Conservation (phyloP, 2,329 filamentous ascomycete species). For the Stachybotrys echinatus region DNA sequence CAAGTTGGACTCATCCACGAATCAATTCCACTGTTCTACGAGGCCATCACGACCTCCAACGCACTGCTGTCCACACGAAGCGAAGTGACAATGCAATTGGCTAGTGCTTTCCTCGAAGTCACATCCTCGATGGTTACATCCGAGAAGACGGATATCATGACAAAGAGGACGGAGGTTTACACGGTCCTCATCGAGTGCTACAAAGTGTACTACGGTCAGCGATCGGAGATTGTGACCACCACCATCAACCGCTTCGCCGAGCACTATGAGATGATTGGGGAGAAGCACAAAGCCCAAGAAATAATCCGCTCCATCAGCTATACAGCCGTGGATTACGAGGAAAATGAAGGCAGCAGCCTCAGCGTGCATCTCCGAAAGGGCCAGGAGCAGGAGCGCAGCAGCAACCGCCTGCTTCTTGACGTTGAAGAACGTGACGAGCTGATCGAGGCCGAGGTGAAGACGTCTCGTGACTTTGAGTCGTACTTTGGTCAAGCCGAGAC, state of each 20-base stretch:
- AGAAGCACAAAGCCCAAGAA: constrained; percentile 9
- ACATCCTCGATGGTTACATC: constrained; percentile 3
- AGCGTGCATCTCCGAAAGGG: constrained; percentile 21
- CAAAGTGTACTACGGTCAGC: constrained; percentile 9
- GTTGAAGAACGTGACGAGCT: constrained; percentile 33
- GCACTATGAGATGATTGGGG: constrained; percentile 6
- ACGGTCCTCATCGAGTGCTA: constrained; percentile 9
- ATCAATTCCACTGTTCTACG: constrained; percentile 8
- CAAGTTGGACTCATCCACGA: constrained; percentile 8
- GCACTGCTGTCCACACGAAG: constrained; percentile 4
- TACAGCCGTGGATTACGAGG: constrained; percentile 12
- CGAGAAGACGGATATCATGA: constrained; percentile 17
- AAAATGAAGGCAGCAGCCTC: constrained; percentile 17
- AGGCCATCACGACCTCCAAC: constrained; percentile 7
- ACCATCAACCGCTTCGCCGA: constrained; percentile 6
- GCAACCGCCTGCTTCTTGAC: constrained; percentile 26
- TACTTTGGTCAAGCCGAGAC: constrained; percentile 24
- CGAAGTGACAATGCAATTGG: constrained; percentile 9
- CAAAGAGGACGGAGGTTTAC: constrained; percentile 8
- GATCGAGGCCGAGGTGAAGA: constrained; percentile 24
- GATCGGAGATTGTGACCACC: constrained; percentile 6
- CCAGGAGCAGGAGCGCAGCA: constrained; percentile 6
- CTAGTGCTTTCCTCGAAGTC: constrained; percentile 9
- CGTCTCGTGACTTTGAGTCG: constrained; percentile 6
- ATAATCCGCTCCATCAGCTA: constrained; percentile 10